Conservation (phyloP, 805 yeast genomes). For the Metschnikowia continentalis region DNA sequence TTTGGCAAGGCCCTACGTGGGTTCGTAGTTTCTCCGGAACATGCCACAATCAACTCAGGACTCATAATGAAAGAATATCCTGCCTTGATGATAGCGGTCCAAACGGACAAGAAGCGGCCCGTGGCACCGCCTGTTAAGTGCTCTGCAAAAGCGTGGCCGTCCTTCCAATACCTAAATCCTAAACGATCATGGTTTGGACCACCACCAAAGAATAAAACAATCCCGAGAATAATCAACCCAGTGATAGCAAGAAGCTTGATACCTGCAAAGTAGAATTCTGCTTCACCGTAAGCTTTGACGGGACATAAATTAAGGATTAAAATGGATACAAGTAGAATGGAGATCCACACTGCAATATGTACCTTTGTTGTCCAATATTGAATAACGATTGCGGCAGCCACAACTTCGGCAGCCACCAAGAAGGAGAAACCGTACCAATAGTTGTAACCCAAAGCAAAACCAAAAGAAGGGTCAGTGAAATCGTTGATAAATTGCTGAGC, state of each 20-base stretch:
- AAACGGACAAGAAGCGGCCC: constrained; percentile 20
- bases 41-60: constrained; percentile 53
- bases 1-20: constrained; percentile 60
- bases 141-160: constrained; percentile 33
- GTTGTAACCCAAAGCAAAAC: constrained; percentile 20
- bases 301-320: constrained; percentile 16
- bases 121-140: constrained; percentile 36
- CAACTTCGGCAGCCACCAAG: constrained; percentile 19
- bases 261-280: constrained; percentile 18
- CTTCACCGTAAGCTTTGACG: constrained; percentile 17
- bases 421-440: constrained; percentile 19
- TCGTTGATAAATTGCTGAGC: constrained; percentile 19
- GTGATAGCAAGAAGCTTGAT: constrained; percentile 18
- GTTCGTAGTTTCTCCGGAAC: constrained; percentile 55
- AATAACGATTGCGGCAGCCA: constrained; percentile 17
- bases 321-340: constrained; percentile 22
- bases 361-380: constrained; percentile 22
- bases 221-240: constrained; percentile 20
- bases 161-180: constrained; percentile 21
- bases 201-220: constrained; percentile 20
- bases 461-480: constrained; percentile 17
- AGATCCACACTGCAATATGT: constrained; percentile 37
- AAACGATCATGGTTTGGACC: constrained; percentile 20
- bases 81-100: constrained; percentile 27
- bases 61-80: constrained; percentile 25